Evolutionary conservation across 768 basidiomycete species (phyloP), one percentile per base, ranked within the genome.

Genomic region (Boletus rubescentipes): DNA sequence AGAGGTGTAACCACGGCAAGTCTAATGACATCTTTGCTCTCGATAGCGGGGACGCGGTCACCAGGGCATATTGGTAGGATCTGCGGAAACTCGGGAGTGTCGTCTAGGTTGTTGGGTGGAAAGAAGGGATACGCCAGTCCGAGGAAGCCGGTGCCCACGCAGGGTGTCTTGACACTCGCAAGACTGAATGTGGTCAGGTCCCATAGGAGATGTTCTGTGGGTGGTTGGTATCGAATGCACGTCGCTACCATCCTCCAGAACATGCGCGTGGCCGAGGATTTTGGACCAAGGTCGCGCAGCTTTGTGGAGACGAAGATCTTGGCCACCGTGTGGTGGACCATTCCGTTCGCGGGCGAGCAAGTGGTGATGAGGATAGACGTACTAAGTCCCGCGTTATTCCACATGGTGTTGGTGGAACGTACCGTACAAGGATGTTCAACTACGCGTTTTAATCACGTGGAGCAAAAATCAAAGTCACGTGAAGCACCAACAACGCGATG

Each of bases 261-360:
- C 21, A 53, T 60, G 37, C 63, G 66, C 18, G 34, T 16, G 23
- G 48, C 10, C 11, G 61, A 67, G 50, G 61, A 56, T 46, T 60
- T 66, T 45, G 66, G 63, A 23, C 65, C 63, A 30, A 66, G 51
- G 15, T 68, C 58, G 51, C 58, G 65, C 21, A 68, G 46, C 45
- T 54, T 68, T 40, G 58, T 68, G 2, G 66, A 56, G 31, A 66
- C 57, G 20, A 66, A 68, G 39, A 50, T 66, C 21, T 46, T 61
- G 26, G 64, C 67, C 15, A 68, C 57, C n/a, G 57, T 53, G 36
- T 66, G 66, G 21, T 66, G 64, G 30, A 66, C 46, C 66, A 68
- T 67, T 36, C 66, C 66, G 23, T 68, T 67, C 14, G 67, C 66
- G 4, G 67, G 64, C 2, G 64, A 53, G 32, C n/a, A 9, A 6